phyloP scores from a whole-genome alignment of 1,284 basidiomycete genomes.

The Moesziomyces parantarcticus region DNA sequence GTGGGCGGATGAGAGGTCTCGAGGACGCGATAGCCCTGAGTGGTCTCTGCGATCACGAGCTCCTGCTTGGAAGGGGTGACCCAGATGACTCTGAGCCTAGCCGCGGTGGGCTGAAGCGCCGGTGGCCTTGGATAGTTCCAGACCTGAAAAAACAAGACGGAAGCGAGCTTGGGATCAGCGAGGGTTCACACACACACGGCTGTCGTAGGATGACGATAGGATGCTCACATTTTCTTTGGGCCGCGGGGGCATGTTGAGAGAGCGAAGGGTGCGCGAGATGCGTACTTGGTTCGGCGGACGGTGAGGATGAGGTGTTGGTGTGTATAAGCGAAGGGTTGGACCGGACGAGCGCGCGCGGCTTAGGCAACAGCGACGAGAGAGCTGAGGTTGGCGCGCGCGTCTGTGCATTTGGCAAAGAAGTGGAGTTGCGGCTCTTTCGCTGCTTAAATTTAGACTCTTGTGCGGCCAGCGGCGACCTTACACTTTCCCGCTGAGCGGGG shows the following conservation, averaged over 20 bases:
- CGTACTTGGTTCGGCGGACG: background rate
- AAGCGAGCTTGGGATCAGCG: background rate
- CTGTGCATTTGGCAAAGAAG: background rate
- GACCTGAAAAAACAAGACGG: conserved; percentile 21
- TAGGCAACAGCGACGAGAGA: too few relatives aligned
- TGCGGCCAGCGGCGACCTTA: too few relatives aligned
- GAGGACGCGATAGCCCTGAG: conserved; percentile 60
- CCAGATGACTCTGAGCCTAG: conserved; percentile 61
- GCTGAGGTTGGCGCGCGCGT: too few relatives aligned
- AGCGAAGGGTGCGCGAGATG: background rate
- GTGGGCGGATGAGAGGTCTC: conserved; percentile 65
- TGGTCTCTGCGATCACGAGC: conserved; percentile 60
- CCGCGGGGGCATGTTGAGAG: conserved; percentile 36
- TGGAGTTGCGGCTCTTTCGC: background rate
- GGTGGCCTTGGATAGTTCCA: conserved; percentile 66
- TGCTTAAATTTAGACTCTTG: background rate
- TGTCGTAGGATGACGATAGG: background rate
- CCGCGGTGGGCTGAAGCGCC: conserved; percentile 50
- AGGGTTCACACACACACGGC: background rate
- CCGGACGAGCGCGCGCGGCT: background rate
- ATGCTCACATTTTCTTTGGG: conserved; percentile 50
- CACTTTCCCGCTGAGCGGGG: too few relatives aligned
- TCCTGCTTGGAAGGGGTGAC: conserved; percentile 51
- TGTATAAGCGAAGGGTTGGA: background rate
- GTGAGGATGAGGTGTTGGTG: too few relatives aligned